Percentiles rank a stretch among this genome's conserved stretches.
Evolutionary conservation across 129 eudicot genomes (phyloP).

Genomic region (Escallonia herrerae): DNA sequence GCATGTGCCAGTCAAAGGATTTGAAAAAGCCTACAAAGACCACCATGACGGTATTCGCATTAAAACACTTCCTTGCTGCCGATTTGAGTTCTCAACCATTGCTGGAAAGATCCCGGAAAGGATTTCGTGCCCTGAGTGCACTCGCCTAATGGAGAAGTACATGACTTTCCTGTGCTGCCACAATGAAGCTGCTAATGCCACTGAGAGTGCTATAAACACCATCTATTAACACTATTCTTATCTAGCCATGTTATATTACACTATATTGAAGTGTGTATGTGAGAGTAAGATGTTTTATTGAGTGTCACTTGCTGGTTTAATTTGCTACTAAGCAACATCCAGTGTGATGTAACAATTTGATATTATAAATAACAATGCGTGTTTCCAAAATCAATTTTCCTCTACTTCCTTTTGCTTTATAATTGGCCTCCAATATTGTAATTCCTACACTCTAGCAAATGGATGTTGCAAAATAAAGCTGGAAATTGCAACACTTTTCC

Average conservation of each 20-base stretch:
- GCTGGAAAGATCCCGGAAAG: slow-evolving; percentile 56
- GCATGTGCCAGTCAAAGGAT: slow-evolving; percentile 27
- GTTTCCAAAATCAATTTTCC: too few relatives aligned
- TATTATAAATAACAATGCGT: too few relatives aligned
- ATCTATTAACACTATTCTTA: too few relatives aligned
- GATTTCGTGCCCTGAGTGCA: slow-evolving; percentile 82
- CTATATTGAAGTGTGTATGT: neutral
- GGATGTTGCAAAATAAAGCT: too few relatives aligned
- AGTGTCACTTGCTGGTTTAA: neutral
- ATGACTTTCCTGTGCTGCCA: slow-evolving; percentile 76
- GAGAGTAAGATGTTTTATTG: neutral
- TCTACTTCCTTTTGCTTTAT: too few relatives aligned
- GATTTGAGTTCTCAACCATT: slow-evolving; percentile 51
- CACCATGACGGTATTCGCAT: slow-evolving; percentile 35
- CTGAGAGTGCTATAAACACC: too few relatives aligned
- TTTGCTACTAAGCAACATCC: neutral
- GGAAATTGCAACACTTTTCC: too few relatives aligned
- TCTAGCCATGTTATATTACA: neutral
- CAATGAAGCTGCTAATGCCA: slow-evolving; percentile 29
- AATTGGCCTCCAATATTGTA: too few relatives aligned
- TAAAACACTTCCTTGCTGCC: slow-evolving; percentile 35
- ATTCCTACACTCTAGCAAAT: too few relatives aligned
- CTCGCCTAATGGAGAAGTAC: slow-evolving; percentile 58
- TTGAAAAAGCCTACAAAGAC: slow-evolving; percentile 36
- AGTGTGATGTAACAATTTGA: neutral